Conservation (phyloP, 2,329 filamentous ascomycete species). For the Tolypocladium nubicola region DNA sequence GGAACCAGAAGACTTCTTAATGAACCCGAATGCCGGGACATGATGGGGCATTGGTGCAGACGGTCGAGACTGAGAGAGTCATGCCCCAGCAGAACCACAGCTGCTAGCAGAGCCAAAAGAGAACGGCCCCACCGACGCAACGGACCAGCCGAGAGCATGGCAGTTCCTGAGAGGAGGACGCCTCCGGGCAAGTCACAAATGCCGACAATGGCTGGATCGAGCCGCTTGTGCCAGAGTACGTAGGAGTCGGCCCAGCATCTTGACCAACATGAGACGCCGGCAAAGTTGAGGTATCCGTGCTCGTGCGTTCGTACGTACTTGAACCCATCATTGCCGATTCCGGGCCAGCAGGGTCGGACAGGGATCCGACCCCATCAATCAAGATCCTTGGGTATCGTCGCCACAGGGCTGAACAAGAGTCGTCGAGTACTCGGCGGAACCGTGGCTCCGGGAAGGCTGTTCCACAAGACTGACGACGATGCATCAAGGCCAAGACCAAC, state of each 20-base stretch:
- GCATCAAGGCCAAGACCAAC: not conserved
- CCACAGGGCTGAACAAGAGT: not conserved
- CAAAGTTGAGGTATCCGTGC: not conserved
- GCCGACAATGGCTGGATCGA: not conserved
- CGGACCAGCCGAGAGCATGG: not conserved
- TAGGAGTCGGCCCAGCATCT: not conserved
- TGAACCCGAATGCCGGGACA: not conserved
- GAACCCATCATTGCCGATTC: not conserved
- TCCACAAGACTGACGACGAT: not conserved
- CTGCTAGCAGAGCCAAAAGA: not conserved
- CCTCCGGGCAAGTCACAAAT: not conserved
- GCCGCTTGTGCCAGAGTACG: not conserved
- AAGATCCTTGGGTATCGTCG: not conserved
- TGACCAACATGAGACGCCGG: not conserved
- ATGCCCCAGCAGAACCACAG: not conserved
- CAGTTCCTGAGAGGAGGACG: not conserved
- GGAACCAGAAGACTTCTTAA: not conserved
- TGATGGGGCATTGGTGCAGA: not conserved
- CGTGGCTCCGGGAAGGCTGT: not conserved
- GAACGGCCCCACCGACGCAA: not conserved
- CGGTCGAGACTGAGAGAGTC: not conserved
- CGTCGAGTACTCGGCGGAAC: too few species aligned
- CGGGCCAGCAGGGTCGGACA: not conserved
- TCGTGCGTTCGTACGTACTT: not conserved
- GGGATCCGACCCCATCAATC: not conserved